These are phyloP conservation scores for Aphanomyces stellatus DNA, from an alignment of 352 stramenopile genomes.

Conservation along the genomic window DNA sequence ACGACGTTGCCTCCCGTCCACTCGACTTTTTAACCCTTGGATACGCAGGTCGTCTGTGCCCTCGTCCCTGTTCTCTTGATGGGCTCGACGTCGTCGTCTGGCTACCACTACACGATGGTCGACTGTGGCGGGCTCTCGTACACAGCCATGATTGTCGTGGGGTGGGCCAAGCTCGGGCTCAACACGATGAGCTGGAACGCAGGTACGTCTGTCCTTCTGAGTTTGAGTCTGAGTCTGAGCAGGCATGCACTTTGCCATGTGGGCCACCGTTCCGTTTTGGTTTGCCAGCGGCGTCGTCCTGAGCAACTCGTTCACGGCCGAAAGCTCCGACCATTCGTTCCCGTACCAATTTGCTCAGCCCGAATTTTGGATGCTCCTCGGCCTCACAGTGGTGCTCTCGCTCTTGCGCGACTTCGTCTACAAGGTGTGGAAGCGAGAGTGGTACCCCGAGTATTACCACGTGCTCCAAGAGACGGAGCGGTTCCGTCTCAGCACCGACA, in stretches of 20 bases:
- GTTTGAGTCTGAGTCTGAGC: constrained; percentile 2
- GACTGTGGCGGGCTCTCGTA: constrained; percentile 67
- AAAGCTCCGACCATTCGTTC: constrained; percentile 60
- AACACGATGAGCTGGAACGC: constrained; percentile 81
- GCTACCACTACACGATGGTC: constrained; percentile 53
- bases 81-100: constrained; percentile 46
- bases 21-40: neutral
- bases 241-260: constrained; percentile 34
- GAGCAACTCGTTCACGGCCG: constrained; percentile 40
- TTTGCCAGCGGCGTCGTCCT: constrained; percentile 60
- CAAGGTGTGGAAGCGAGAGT: constrained; percentile 80
- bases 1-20: neutral
- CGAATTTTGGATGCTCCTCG: constrained; percentile 75
- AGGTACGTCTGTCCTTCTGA: constrained; percentile 26
- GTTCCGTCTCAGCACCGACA: constrained; percentile 30
- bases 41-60: constrained; percentile 36
- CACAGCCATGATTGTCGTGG: constrained; percentile 70
- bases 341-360: constrained; percentile 60
- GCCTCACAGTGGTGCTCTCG: constrained; percentile 58
- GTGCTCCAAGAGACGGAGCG: constrained; percentile 71
- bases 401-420: constrained; percentile 72
- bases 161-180: constrained; percentile 68
- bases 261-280: constrained; percentile 64
- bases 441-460: constrained; percentile 81
- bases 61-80: constrained; percentile 56